A percentile compares a stretch with the other conserved stretches of the same genome.
These are phyloP conservation scores for Aspergillus bombycis DNA, from an alignment of 2,329 filamentous ascomycete species.

Conservation along the genomic window DNA sequence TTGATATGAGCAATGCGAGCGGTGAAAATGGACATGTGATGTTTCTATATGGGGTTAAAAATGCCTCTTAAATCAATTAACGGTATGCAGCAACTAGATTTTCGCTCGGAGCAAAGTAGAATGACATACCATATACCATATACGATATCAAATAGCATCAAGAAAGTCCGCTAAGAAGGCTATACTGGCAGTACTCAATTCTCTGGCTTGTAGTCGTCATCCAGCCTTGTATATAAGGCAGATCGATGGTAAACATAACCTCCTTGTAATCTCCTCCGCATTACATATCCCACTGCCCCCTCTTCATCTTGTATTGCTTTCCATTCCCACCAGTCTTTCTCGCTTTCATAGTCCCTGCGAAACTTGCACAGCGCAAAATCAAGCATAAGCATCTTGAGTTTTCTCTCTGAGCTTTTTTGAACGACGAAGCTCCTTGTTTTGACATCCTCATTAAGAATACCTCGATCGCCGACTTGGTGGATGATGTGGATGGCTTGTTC, in stretches of 20 bases:
- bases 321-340: conserved; percentile 16
- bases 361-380: conserved; percentile 21
- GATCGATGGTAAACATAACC: conserved; percentile 23
- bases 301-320: conserved; percentile 23
- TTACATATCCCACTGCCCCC: conserved; percentile 20
- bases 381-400: conserved; percentile 19
- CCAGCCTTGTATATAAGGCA: not conserved
- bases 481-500: not conserved
- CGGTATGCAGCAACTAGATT: too few species aligned
- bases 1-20: too few species aligned
- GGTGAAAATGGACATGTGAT: too few species aligned
- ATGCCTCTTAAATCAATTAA: too few species aligned
- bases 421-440: conserved; percentile 24
- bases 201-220: conserved; percentile 45
- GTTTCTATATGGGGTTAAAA: too few species aligned
- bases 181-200: conserved; percentile 48
- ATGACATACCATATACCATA: too few species aligned
- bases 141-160: not conserved
- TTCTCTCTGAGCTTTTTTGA: not conserved
- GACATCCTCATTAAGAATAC: conserved; percentile 24
- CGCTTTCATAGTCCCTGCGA: conserved; percentile 16
- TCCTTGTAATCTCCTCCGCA: conserved; percentile 20
- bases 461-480: not conserved
- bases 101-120: too few species aligned
- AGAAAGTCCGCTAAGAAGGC: not conserved